Evolutionary conservation across 208 protist species (phyloP).

Genomic region (Wallacemonas sp.): DNA sequence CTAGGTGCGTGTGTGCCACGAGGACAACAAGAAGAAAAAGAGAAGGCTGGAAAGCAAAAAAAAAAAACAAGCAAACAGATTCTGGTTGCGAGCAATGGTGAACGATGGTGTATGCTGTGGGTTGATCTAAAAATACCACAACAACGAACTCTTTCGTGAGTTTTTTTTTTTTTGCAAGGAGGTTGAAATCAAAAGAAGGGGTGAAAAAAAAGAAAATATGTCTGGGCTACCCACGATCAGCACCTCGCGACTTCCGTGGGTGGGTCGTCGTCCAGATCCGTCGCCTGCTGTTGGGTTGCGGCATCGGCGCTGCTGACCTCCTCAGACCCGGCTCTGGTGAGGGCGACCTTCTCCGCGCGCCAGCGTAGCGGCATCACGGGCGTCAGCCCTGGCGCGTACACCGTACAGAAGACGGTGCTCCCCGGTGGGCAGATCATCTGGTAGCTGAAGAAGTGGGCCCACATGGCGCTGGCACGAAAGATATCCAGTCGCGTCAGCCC

Average conservation of each 20-base stretch:
- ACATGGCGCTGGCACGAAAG: slow-evolving; percentile 76
- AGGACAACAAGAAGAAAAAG: not conserved
- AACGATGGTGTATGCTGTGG: too few relatives aligned
- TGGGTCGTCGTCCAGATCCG: not conserved
- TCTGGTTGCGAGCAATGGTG: too few relatives aligned
- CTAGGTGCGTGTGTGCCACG: too few relatives aligned
- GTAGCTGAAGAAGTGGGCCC: slow-evolving; percentile 41
- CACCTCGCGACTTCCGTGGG: too few relatives aligned
- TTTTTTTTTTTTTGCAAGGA: too few relatives aligned
- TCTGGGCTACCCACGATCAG: too few relatives aligned
- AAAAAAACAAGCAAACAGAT: slow-evolving; percentile 6
- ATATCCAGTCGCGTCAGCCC: slow-evolving; percentile 69
- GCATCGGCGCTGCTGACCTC: not conserved
- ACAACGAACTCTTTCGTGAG: too few relatives aligned
- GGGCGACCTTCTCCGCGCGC: not conserved
- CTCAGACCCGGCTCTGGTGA: not conserved
- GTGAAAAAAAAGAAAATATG: too few relatives aligned
- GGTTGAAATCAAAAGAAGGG: too few relatives aligned
- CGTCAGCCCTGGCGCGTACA: slow-evolving; percentile 8
- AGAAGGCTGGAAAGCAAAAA: slow-evolving; percentile 1
- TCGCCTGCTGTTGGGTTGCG: too few relatives aligned
- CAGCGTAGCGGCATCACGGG: not conserved
- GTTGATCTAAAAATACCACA: too few relatives aligned
- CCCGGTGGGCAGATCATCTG: slow-evolving; percentile 29
- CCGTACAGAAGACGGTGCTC: slow-evolving; percentile 41